Percentiles rank a stretch among this genome's conserved stretches.
Conservation (phyloP, 768 basidiomycete species). For the Mycena capillaripes region DNA sequence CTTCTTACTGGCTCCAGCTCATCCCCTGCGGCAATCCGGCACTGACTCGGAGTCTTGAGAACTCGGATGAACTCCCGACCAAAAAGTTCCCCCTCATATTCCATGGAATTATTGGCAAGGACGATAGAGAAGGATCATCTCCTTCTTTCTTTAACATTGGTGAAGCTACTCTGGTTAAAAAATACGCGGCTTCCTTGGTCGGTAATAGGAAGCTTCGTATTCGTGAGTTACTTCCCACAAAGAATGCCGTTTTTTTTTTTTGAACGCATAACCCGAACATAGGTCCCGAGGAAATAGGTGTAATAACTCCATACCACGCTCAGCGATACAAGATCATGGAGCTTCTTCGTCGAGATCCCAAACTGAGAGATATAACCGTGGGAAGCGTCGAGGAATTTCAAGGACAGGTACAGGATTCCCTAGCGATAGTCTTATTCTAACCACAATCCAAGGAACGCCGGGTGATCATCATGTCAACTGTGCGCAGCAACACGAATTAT, state of each 20-base stretch:
- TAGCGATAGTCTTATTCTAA: constrained; percentile 45
- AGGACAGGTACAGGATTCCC: constrained; percentile 62
- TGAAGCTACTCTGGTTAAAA: constrained; percentile 66
- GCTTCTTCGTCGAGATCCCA: constrained; percentile 47
- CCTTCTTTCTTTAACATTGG: constrained; percentile 77
- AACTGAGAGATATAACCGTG: constrained; percentile 63
- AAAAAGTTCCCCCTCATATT: constrained; percentile 70
- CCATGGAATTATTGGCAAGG: constrained; percentile 67
- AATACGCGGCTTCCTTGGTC: constrained; percentile 55
- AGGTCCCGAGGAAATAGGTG: constrained; percentile 70
- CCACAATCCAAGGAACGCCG: constrained; percentile 61
- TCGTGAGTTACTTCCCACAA: constrained; percentile 50
- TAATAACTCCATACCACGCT: constrained; percentile 79
- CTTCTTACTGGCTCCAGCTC: no score
- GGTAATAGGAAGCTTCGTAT: constrained; percentile 54
- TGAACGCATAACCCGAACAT: background rate
- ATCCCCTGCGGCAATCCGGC: constrained; percentile 59
- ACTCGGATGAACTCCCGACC: constrained; percentile 54
- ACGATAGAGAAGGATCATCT: constrained; percentile 66
- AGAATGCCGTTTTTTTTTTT: constrained; percentile 31
- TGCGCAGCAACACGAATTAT: constrained; percentile 66
- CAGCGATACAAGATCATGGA: constrained; percentile 68
- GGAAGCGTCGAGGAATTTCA: constrained; percentile 81
- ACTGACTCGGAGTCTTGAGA: constrained; percentile 56
- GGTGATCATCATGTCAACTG: constrained; percentile 71